Base-by-base conservation (phyloP, 2,329 filamentous ascomycete species). In the Byssochlamys sp. region DNA sequence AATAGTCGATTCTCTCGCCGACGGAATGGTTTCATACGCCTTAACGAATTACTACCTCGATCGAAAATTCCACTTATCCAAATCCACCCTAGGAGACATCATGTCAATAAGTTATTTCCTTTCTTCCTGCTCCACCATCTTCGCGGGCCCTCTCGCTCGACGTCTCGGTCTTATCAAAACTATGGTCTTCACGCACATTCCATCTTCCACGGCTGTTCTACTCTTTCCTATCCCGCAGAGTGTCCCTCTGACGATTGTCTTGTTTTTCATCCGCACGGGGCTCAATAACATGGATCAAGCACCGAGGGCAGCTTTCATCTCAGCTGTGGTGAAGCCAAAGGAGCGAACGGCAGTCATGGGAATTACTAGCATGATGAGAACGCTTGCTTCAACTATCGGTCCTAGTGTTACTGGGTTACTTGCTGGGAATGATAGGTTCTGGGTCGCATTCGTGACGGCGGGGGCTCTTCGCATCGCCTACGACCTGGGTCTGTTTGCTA, bases 21-120 rank as follows among this genome's bases (percentile, higher is more conserved):
- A 87, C 62, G 84, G 84, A 26, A 87, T 87, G 82, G 78, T 80
- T n/a, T 77, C 75, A 2, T 80, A 81, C 62, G 77, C 81, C 1
- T 63, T 84, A 29, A 85, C 82, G 0, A 81, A 78, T 10, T 85
- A 84, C 66, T 85, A 80, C 69, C 73, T 84, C 55, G 80, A 83
- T 60, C 65, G 70, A 52, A 84, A 82, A 58, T 85, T 84, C 63
- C 71, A 80, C 55, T 70, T 81, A 0, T 63, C 75, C 29, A 84
- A 87, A 66, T 78, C 83, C 1, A 77, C 77, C 0, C 78, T 87
- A 0, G 84, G 84, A 49, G 81, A 84, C 62, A 78, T 87, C 50
- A 75, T 80, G 31, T 83, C 81, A 1, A 71, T 74, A 4, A 76
- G 74, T 39, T 79, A 84, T 69, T 70, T 31, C 5, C 31, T 45